These are phyloP conservation scores for Aspergillus asperescens DNA, from an alignment of 495 filamentous ascomycete species.

Conservation along the genomic window DNA sequence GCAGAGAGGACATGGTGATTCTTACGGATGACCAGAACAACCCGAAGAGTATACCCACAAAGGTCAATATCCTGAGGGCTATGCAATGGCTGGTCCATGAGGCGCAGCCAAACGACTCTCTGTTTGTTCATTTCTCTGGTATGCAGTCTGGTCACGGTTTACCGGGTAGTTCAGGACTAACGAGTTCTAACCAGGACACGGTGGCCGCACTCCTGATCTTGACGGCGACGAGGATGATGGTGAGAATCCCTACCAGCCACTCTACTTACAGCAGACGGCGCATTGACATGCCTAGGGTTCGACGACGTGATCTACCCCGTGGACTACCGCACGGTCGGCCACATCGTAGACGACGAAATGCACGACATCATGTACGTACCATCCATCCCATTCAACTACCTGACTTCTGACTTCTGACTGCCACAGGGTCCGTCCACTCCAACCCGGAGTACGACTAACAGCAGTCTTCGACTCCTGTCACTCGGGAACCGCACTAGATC, in stretches of 20 bases:
- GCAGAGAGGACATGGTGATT: slow-evolving; percentile 96
- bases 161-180: background rate
- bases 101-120: slow-evolving; percentile 87
- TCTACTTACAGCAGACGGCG: background rate
- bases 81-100: slow-evolving; percentile 99
- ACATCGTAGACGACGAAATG: slow-evolving; percentile 98
- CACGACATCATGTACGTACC: slow-evolving; percentile 83
- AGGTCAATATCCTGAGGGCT: slow-evolving; percentile 87
- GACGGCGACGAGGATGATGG: slow-evolving; percentile 94
- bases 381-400: background rate
- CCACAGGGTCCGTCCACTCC: slow-evolving; percentile 62
- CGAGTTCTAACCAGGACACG: slow-evolving; percentile 69
- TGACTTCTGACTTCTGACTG: background rate
- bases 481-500: slow-evolving; percentile 89
- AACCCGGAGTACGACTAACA: slow-evolving; percentile 80
- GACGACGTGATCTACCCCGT: slow-evolving; percentile 98
- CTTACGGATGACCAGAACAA: slow-evolving; percentile 95
- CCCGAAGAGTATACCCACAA: slow-evolving; percentile 89
- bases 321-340: slow-evolving; percentile 81
- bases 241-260: slow-evolving; percentile 11
- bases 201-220: slow-evolving; percentile 88
- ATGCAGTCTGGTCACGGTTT: background rate
- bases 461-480: slow-evolving; percentile 99
- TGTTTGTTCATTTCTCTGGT: slow-evolving; percentile 98
- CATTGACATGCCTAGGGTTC: slow-evolving; percentile 48